Evolutionary conservation across 2,329 filamentous ascomycete species (phyloP), one percentile per base, ranked within the genome.

Genomic region (Akanthomyces muscarius): DNA sequence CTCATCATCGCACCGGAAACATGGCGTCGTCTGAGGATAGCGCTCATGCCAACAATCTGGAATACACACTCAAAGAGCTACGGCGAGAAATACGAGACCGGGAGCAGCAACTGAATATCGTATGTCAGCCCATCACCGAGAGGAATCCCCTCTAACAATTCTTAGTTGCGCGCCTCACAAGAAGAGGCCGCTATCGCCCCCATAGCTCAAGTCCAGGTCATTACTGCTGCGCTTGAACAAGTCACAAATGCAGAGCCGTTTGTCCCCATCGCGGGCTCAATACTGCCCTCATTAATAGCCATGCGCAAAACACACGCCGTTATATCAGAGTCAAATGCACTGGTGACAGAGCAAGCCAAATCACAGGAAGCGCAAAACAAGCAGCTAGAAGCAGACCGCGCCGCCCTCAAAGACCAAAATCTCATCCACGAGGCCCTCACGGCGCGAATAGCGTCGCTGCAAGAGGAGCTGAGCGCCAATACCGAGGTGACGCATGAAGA

Each of bases 211-310:
- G 68, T 71, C 18, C 67, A 66, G 42, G 75, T 84, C 45, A 80
- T 92, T 70, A 87, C 85, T 68, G 76, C 80, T 56, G 89, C 89
- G 3, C 91, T 92, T 69, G 82, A 86, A 59, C 81, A 83, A 18
- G 77, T 92, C 53, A 82, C 85, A 14, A 77, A 83, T 50, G 80
- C 82, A 16, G 81, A 87, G 58, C 87, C 89, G 10, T 86, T 86
- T 68, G 77, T 94, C 25, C 90, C 91, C 3, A 79, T 81, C 28
- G 77, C 85, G 11, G 84, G 83, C 56, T 94, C 91, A 23, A 80
- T 88, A 6, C 75, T 95, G 7, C 89, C 90, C 4, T 85, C 87
- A 7, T 78, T 96, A 5, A 72, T 95, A 47, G 90, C 91, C 6
- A 75, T 92, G 61, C 86, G 89, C 58, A 86, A 84, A 68, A 87